phyloP scores from a whole-genome alignment of 2,329 filamentous ascomycete genomes.

The Verticillium klebahnii region DNA sequence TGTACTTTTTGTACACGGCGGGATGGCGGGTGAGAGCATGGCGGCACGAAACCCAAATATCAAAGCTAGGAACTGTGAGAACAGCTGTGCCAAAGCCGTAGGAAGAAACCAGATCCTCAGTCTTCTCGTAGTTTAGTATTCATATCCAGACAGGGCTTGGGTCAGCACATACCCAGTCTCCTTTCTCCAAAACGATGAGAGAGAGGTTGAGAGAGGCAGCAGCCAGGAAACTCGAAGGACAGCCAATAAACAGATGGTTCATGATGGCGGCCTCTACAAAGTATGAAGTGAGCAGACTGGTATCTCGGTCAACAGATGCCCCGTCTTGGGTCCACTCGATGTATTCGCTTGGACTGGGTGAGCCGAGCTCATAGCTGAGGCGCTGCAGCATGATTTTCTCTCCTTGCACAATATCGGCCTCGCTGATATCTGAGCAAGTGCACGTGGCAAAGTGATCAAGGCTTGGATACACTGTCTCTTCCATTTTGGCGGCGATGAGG shows the following conservation, averaged over 20 bases:
- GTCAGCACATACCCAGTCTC: not conserved
- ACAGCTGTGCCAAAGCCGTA: not conserved
- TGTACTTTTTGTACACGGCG: not conserved
- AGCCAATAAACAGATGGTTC: not conserved
- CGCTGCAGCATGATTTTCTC: not conserved
- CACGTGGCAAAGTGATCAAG: not conserved
- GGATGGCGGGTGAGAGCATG: not conserved
- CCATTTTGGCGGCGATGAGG: not conserved
- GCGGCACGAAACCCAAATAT: not conserved
- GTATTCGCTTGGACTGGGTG: not conserved
- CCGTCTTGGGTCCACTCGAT: not conserved
- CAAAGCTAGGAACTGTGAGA: not conserved
- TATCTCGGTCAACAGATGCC: not conserved
- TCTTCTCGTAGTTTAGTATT: not conserved
- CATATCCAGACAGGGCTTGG: not conserved
- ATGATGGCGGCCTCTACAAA: not conserved
- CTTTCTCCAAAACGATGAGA: not conserved
- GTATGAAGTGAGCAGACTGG: not conserved
- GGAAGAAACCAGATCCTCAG: not conserved
- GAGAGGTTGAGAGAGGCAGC: not conserved
- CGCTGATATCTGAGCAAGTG: not conserved
- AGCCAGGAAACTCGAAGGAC: not conserved
- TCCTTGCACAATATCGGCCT: not conserved
- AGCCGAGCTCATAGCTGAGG: not conserved
- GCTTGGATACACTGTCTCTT: not conserved